phyloP scores from a whole-genome alignment of 2,329 filamentous ascomycete species.

The Fusarium oxysporum region DNA sequence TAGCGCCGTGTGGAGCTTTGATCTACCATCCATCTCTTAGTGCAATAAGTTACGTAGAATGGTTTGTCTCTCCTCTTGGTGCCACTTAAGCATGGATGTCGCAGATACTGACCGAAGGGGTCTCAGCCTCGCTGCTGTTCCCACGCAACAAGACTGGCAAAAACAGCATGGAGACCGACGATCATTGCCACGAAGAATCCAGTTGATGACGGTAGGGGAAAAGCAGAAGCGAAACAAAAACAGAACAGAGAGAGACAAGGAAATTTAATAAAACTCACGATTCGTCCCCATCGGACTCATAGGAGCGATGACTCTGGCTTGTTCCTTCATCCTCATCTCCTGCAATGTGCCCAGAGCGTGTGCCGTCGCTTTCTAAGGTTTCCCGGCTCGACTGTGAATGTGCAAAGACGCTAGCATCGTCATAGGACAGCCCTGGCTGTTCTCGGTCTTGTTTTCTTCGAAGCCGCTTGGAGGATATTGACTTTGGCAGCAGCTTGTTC shows the following conservation, averaged over 20 bases:
- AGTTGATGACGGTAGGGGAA: neutral
- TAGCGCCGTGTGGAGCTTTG: conserved; percentile 17
- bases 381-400: conserved; percentile 54
- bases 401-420: conserved; percentile 47
- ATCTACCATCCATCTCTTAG: conserved; percentile 15
- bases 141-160: conserved; percentile 22
- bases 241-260: conserved; percentile 14
- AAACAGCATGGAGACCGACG: neutral
- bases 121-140: conserved; percentile 32
- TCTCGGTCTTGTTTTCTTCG: conserved; percentile 60
- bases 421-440: conserved; percentile 44
- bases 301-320: conserved; percentile 52
- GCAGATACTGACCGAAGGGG: conserved; percentile 22
- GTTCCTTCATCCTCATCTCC: conserved; percentile 49
- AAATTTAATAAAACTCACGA: conserved; percentile 38
- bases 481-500: conserved; percentile 65
- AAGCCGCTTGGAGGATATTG: conserved; percentile 61
- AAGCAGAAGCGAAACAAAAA: neutral
- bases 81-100: conserved; percentile 33
- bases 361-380: conserved; percentile 52
- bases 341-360: conserved; percentile 47
- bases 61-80: conserved; percentile 23
- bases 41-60: conserved; percentile 9
- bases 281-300: conserved; percentile 51
- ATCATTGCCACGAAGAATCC: conserved; percentile 1